These are phyloP conservation scores for Hypoxylon perforatum DNA, from an alignment of 495 filamentous ascomycete species.

Conservation along the genomic window DNA sequence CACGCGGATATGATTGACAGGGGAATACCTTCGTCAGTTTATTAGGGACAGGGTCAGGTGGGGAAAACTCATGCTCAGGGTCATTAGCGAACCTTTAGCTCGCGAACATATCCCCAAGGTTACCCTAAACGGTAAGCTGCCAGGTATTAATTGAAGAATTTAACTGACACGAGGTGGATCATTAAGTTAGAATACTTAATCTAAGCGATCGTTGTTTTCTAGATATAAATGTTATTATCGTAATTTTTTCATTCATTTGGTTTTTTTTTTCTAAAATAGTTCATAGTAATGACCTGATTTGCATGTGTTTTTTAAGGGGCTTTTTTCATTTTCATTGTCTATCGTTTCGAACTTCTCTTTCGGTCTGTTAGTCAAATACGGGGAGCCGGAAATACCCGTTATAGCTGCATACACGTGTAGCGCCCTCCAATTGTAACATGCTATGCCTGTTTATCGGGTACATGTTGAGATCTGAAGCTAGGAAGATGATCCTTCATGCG, in stretches of 20 bases:
- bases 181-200: no score
- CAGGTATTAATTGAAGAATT: no score
- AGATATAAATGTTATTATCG: no score
- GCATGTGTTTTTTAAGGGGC: no score
- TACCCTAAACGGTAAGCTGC: no score
- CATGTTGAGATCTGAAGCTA: constrained; percentile 27
- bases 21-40: neutral
- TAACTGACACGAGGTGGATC: no score
- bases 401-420: neutral
- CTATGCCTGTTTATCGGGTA: constrained; percentile 15
- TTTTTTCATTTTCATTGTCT: neutral
- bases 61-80: neutral
- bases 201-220: constrained; percentile 25
- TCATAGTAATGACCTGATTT: no score
- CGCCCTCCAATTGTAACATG: constrained; percentile 8
- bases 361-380: neutral
- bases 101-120: no score
- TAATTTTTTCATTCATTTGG: no score
- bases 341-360: neutral
- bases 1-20: constrained; percentile 14
- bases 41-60: neutral
- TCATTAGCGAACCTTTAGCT: no score
- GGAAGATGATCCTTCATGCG: constrained; percentile 33
- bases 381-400: constrained; percentile 21
- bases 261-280: no score